phyloP scores from a whole-genome alignment of 306 rosid species.

The Trifolium fragiferum region DNA sequence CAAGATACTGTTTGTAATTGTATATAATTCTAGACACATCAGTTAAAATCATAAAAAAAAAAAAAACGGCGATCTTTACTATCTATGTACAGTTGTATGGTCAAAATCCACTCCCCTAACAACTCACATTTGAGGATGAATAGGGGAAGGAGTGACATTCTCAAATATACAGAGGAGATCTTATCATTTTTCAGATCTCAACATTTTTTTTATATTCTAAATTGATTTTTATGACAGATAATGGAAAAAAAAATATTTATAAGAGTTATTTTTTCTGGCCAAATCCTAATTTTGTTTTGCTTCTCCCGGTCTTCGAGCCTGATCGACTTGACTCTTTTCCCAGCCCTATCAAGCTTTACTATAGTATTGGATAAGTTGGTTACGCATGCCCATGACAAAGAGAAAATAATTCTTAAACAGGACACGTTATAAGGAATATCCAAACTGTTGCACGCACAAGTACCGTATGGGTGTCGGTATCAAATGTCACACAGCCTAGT shows the following conservation, averaged over 20 bases:
- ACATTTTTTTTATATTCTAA: background rate
- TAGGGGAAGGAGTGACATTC: background rate
- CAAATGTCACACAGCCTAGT: background rate
- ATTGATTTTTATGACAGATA: background rate
- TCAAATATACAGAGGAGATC: background rate
- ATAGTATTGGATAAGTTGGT: background rate
- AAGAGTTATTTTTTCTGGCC: background rate
- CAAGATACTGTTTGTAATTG: background rate
- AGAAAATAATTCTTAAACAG: background rate
- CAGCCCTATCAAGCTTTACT: background rate
- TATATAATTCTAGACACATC: background rate
- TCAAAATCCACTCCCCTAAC: background rate
- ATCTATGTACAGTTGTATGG: background rate
- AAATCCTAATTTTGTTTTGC: background rate
- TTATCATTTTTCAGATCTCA: background rate
- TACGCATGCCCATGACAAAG: background rate
- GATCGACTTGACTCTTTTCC: too few species aligned
- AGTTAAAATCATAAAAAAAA: background rate
- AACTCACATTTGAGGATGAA: background rate
- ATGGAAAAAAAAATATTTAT: background rate
- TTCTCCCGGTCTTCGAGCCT: background rate
- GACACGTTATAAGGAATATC: background rate
- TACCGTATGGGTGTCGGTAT: background rate
- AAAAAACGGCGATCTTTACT: background rate
- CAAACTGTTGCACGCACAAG: background rate